Evolutionary conservation across 495 filamentous ascomycete genomes (phyloP), one percentile per base, ranked within the genome.

Genomic region (Xanthoparmelia taractica): DNA sequence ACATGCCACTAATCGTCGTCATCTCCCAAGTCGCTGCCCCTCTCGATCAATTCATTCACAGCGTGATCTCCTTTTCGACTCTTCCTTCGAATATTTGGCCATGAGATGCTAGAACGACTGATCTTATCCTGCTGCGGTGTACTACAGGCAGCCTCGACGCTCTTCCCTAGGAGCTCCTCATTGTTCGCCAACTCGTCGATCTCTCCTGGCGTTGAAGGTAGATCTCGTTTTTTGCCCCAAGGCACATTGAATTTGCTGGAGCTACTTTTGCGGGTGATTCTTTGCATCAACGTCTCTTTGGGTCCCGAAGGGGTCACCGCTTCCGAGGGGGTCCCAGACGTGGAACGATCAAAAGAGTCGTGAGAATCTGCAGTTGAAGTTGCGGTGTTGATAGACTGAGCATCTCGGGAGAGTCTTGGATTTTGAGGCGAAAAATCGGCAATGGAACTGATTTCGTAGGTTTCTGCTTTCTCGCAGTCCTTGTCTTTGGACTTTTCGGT

Each of bases 221-320:
- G 71, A 29, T 81, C 83, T 61, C 87, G 85, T 57, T 84, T 82
- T 66, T 89, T 86, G 18, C 80, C 76, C 66, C 86, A 88, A 8
- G 87, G 82, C 29, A 85, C 74, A 69, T 85, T 87, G 74, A 91
- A 91, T 73, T 91, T 92, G 72, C 86, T 83, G 25, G 87, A 88
- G 73, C 86, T 89, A 61, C 88, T 83, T 70, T 92, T 92, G 56
- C 89, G 85, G 29, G 88, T 86, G 64, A 92, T 82, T 70, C 90
- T 88, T 64, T 85, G 81, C 65, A 86, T 82, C 47, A 91, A 81
- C 5, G 84, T 82, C 67, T 85, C 84, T 66, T 84, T 84, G 47
- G 74, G 60, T 83, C 79, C 73, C 4, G 70, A 72, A 4, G 80
- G 77, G 15, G 72, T 76, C 36, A 77, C 70, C 48, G 83, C 80